Evolutionary conservation across 257 asterid genomes (phyloP), one percentile per base, ranked within the genome.

Genomic region (Solanum virginianum): DNA sequence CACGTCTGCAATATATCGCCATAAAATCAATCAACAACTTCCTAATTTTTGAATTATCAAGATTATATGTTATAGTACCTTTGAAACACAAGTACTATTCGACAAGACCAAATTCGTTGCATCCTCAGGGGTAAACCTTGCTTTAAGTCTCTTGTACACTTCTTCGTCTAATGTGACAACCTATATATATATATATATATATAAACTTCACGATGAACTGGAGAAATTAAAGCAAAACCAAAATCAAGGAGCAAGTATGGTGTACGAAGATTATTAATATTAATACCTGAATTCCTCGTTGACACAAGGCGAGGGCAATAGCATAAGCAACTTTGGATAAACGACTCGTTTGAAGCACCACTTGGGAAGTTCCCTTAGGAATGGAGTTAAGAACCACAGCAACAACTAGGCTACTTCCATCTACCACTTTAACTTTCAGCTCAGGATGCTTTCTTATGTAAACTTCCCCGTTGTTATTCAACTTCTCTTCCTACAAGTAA

Each of bases 391-490:
- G 45, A 66, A 66, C 74, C 43, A 66, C 74, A 29, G 74, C 74
- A 66, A 66, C 74, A 66, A 66, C 74, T 29, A 66, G 98, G 94
- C 7, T 66, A 89, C 72, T 24, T 92, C 99, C 74, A 15, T 66
- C 74, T 32, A 68, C 75, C 75, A 68, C 22, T 90, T 87, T 96
- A 86, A 96, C 91, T 84, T 90, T 92, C 24, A 96, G 89, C 86
- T 86, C 68, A 4, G 98, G 98, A 26, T 81, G 89, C 95, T 83
- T 85, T 36, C 43, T 93, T 85, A 0, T 29, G 71, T 1, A 92
- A 91, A 91, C 84, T 57, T 93, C 92, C 0, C 97, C 98, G 51
- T 86, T 90, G 57, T 80, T 87, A 75, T 93, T 93, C 7, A 92
- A 90, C 70, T 91, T 93, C 84, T 92, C 95, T 2, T 91, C 95